Evolutionary conservation across 345 rosid genomes (phyloP).

Genomic region (Gossypium ekmanianum): DNA sequence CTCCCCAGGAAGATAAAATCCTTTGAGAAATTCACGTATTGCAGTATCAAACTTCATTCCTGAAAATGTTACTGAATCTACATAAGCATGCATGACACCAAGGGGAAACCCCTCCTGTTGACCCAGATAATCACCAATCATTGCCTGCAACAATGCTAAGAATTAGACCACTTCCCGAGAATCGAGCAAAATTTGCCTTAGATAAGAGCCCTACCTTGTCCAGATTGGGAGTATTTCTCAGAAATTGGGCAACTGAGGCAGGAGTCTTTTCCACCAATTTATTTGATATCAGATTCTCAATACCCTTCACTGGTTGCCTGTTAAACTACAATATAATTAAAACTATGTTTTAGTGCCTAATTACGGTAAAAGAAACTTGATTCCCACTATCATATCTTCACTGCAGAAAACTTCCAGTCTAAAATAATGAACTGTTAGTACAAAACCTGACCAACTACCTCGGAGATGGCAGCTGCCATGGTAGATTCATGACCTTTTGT

Average conservation of each 20-base stretch:
- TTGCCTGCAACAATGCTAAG: slow-evolving; percentile 56
- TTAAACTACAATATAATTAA: slow-evolving; percentile 67
- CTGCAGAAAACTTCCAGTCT: not conserved
- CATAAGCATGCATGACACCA: slow-evolving; percentile 97
- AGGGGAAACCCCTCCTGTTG: slow-evolving; percentile 95
- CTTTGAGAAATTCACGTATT: slow-evolving; percentile 87
- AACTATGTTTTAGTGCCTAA: slow-evolving; percentile 24
- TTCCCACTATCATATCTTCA: not conserved
- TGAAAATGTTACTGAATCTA: slow-evolving; percentile 81
- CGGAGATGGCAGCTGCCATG: slow-evolving; percentile 77
- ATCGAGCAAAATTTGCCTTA: slow-evolving; percentile 14
- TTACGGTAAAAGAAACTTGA: not conserved
- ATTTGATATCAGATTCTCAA: slow-evolving; percentile 67
- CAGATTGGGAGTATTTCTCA: slow-evolving; percentile 62
- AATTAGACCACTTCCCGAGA: slow-evolving; percentile 31
- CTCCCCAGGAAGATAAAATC: slow-evolving; percentile 95
- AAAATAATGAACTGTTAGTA: not conserved
- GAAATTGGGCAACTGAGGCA: slow-evolving; percentile 75
- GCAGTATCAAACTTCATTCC: slow-evolving; percentile 84
- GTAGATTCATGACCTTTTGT: slow-evolving; percentile 91
- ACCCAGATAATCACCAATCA: slow-evolving; percentile 94
- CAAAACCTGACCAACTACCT: slow-evolving; percentile 45
- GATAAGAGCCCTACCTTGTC: slow-evolving; percentile 58
- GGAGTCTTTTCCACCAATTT: slow-evolving; percentile 78
- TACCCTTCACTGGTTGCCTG: slow-evolving; percentile 71